phyloP scores from a whole-genome alignment of 1,139 yeast species.

The Lodderomyces pseudojiufengensis region DNA sequence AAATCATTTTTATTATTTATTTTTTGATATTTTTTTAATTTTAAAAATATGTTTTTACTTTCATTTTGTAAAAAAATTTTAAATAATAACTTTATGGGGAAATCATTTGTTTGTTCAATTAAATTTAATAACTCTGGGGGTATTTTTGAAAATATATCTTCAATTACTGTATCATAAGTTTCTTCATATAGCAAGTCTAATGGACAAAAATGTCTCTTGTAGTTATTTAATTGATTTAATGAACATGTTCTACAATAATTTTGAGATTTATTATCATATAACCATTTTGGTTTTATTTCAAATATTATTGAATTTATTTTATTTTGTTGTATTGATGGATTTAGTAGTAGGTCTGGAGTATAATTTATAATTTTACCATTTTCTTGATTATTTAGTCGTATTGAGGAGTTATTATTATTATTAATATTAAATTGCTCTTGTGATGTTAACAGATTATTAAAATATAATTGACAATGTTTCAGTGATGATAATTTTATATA shows the following conservation, averaged over 20 bases:
- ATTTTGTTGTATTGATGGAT: constrained; percentile 1
- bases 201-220: constrained; percentile 43
- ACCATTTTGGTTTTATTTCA: constrained; percentile 49
- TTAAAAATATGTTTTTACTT: constrained; percentile 31
- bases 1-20: constrained; percentile 33
- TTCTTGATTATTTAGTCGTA: neutral
- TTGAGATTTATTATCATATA: constrained; percentile 35
- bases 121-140: constrained; percentile 20
- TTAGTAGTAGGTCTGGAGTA: neutral
- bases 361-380: neutral
- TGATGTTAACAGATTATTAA: constrained; percentile 4
- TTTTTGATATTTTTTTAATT: constrained; percentile 35
- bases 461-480: constrained; percentile 37
- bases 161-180: constrained; percentile 31
- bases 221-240: constrained; percentile 33
- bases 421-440: constrained; percentile 1
- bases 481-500: constrained; percentile 26
- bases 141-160: constrained; percentile 31
- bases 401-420: neutral
- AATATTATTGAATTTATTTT: constrained; percentile 30
- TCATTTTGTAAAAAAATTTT: constrained; percentile 26
- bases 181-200: constrained; percentile 35
- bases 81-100: constrained; percentile 31
- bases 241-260: constrained; percentile 47
- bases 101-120: constrained; percentile 17